Base-by-base conservation (phyloP, 1,284 basidiomycete species). In the Ustilago tritici region DNA sequence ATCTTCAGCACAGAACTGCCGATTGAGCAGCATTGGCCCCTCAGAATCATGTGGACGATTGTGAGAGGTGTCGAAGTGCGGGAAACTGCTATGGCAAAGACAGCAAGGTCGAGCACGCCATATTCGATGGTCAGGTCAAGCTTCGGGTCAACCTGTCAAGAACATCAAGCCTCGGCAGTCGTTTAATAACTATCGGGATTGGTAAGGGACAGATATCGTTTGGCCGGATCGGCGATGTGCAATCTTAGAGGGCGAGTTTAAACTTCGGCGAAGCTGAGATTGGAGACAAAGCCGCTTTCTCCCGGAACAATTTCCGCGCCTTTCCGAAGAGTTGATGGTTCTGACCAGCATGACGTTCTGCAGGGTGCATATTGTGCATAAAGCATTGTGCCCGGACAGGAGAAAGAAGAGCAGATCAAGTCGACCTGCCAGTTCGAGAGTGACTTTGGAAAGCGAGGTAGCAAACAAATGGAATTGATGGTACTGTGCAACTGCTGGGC, bases 241-340 rank as follows among this genome's bases (percentile, higher is more conserved):
- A 23, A 23, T 70, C 61, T 70, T 70, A 70, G 57, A 34, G 28
- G 57, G 61, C 8, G 31, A 8, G 12, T 10, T 50, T 15, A 12
- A 8, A 11, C 9, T 34, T 2, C 15, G 9, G 7, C 43, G 11
- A 47, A 31, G 19, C 10, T 9, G 40, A 32, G n/a, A 19, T 4
- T 31, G 31, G 15, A 14, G 32, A 50, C 53, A 61, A 65, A 73
- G 58, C 65, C 70, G 70, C 61, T 60, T 68, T 61, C 54, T 68
- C 31, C 65, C 70, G 70, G 35, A 17, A 1, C 36, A 4, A 50
- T 19, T 54, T 19, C 65, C 70, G 70, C 58, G 56, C 41, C 36
- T 36, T 52, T 56, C 65, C 65, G 70, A 58, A 41, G 28, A 14
- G 12, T 11, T 12, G 7, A 19, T 11, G 28, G 28, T 34, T 17